Conservation (phyloP, 495 filamentous ascomycete species). For the Aspergillus diversus region DNA sequence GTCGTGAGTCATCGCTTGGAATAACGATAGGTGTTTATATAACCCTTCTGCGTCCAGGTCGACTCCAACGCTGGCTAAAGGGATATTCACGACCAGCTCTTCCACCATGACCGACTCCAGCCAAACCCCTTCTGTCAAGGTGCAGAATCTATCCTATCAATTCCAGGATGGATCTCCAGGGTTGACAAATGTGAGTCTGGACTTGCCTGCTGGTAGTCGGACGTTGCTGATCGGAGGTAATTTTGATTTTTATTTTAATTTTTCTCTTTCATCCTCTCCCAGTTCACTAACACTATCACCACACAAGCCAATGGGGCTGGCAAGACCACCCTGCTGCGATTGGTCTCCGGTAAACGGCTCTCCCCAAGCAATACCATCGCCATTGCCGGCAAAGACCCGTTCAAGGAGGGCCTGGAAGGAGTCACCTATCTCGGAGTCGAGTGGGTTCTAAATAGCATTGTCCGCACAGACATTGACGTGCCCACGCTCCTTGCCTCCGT, state of each 20-base stretch:
- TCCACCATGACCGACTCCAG: conserved; percentile 27
- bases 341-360: conserved; percentile 90
- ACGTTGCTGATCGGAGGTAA: conserved; percentile 90
- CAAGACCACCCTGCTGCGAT: conserved; percentile 92
- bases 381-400: conserved; percentile 85
- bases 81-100: not conserved
- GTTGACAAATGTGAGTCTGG: conserved; percentile 68
- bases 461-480: conserved; percentile 92
- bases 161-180: conserved; percentile 82
- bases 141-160: conserved; percentile 79
- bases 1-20: conserved; percentile 14
- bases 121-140: conserved; percentile 60
- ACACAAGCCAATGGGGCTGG: conserved; percentile 86
- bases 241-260: not conserved
- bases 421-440: conserved; percentile 97
- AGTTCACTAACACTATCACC: not conserved
- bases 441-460: conserved; percentile 98
- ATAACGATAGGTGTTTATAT: not conserved
- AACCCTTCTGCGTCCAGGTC: no score
- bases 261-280: not conserved
- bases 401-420: conserved; percentile 82
- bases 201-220: conserved; percentile 79
- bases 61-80: no score
- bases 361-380: conserved; percentile 72
- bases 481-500: conserved; percentile 81